Base-by-base conservation (phyloP, 2,329 filamentous ascomycete species). In the Parastagonospora avenae region DNA sequence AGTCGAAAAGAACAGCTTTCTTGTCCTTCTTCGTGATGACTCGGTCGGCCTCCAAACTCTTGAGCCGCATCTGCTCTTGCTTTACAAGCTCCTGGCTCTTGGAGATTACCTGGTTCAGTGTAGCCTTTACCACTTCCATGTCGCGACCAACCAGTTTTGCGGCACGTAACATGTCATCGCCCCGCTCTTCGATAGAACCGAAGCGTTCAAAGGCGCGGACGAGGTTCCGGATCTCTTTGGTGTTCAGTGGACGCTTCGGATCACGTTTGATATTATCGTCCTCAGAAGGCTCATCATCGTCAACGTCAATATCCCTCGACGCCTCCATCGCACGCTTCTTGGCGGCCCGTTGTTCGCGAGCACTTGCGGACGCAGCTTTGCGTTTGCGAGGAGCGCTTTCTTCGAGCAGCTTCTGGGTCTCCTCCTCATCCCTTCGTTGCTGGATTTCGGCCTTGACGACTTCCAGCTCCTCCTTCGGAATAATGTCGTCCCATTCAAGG, bases 401-500 rank as follows among this genome's bases (percentile, higher is more conserved):
- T 57, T 94, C 91, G 48, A 94, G 85, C 40, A 94, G 84, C 64
- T 88, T 87, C 24, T 87, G 88, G 1, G 96, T 84, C 59, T 94
- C 95, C 40, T 89, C 86, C 11, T 92, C 91, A 48, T 96, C 86
- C 48, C 90, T 85, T 67, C 89, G 89, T 72, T 88, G 86, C 61
- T 95, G 90, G 66, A 97, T 93, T 43, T 96, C 91, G 0, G 86
- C 87, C 72, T 95, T 96, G 75, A 97, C 89, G 53, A 87, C 87
- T 12, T 92, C 92, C 14, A 99, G 83, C 66, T 96, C 87, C 7
- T 96, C 92, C 52, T 92, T 92, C 0, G 94, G 95, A 62, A 99
- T 97, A 64, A 99, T 99, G 60, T 97, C 90, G 66, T 99, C 94
- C 94, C 94, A 99, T 62, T 95, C 92, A 24, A 97, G 86, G 59